These are phyloP conservation scores for Tulasnella calospora DNA, from an alignment of 768 basidiomycete genomes.

Conservation along the genomic window DNA sequence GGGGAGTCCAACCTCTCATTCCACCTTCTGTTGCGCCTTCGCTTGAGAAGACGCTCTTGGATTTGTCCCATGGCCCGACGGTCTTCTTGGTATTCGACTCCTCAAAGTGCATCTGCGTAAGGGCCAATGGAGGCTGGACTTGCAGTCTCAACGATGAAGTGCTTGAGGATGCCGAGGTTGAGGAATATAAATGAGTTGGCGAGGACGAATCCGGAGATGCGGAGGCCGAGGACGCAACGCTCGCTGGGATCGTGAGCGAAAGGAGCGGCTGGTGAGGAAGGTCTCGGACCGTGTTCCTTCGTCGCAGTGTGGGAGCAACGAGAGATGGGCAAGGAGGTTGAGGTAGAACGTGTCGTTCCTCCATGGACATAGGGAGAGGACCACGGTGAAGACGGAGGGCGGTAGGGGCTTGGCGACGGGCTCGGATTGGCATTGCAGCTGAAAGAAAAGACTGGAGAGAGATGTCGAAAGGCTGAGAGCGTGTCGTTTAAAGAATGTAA, in stretches of 20 bases:
- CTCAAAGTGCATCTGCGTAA: background rate
- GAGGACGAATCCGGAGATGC: background rate
- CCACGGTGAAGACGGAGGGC: slow-evolving; percentile 22
- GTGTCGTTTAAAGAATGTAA: background rate
- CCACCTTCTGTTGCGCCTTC: slow-evolving; percentile 5
- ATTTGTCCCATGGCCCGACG: slow-evolving; percentile 13
- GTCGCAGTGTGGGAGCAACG: background rate
- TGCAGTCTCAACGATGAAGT: background rate
- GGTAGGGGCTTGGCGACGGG: slow-evolving; percentile 22
- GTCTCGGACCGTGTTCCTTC: background rate
- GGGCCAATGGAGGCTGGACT: background rate
- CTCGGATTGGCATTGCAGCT: background rate
- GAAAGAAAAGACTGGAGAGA: background rate
- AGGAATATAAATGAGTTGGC: background rate
- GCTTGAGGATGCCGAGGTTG: slow-evolving; percentile 15
- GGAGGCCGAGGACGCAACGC: background rate
- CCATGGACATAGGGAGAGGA: background rate
- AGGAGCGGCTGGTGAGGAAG: background rate
- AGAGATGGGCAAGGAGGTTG: slow-evolving; percentile 17
- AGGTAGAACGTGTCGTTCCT: background rate
- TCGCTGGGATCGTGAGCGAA: background rate
- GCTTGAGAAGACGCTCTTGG: background rate
- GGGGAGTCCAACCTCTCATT: background rate
- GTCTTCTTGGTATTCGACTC: background rate
- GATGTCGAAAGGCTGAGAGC: background rate